Evolutionary conservation across 768 basidiomycete genomes (phyloP).

Genomic region (Mycena crocata): DNA sequence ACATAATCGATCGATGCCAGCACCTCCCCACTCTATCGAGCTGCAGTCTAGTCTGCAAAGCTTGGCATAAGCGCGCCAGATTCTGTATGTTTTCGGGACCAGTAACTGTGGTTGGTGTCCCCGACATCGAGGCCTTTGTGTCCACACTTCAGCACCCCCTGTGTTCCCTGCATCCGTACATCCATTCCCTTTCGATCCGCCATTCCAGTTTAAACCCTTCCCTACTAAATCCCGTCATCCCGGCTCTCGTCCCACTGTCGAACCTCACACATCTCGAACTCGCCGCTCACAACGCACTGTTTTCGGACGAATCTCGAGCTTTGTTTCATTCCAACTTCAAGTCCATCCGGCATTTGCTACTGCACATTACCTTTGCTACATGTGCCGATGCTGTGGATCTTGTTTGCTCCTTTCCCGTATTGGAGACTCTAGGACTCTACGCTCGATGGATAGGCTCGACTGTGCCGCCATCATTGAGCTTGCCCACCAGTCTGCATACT

Average conservation of each 20-base stretch:
- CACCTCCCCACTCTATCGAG: conserved; percentile 12
- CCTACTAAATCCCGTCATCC: conserved; percentile 20
- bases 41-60: conserved; percentile 30
- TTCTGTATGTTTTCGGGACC: conserved; percentile 26
- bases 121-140: conserved; percentile 23
- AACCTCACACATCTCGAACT: conserved; percentile 31
- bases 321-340: conserved; percentile 16
- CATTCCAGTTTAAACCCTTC: conserved; percentile 10
- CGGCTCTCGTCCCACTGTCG: conserved; percentile 17
- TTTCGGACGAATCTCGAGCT: conserved; percentile 12
- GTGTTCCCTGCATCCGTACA: conserved; percentile 23
- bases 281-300: conserved; percentile 16
- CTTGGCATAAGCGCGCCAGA: conserved; percentile 28
- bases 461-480: neutral
- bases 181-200: conserved; percentile 24
- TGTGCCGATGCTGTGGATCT: conserved; percentile 24
- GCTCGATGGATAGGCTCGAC: conserved; percentile 27
- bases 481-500: conserved; percentile 25
- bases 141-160: conserved; percentile 22
- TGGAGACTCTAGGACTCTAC: conserved; percentile 23
- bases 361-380: conserved; percentile 27
- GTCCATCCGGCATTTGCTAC: conserved; percentile 20
- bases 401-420: conserved; percentile 28
- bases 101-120: conserved; percentile 21
- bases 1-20: conserved; percentile 28